Conservation (phyloP, 2,329 filamentous ascomycete genomes). For the Botrytis medusae region DNA sequence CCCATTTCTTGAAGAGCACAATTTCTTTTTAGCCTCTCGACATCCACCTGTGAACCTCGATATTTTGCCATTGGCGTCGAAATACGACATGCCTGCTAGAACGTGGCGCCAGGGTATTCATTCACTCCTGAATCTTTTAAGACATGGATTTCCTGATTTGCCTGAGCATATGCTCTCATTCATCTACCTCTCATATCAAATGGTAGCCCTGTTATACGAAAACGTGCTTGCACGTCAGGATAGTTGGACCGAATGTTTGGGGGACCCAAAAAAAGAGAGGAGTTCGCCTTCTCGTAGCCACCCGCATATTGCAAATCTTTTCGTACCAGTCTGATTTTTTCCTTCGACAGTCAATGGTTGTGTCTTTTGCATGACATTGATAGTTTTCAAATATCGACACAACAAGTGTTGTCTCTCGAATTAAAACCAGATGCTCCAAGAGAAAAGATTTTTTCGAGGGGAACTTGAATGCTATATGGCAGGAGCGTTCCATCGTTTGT, state of each 20-base stretch:
- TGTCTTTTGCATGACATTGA: background rate
- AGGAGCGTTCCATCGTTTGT: background rate
- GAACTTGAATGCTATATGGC: background rate
- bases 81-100: constrained; percentile 85
- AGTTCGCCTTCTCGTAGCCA: too few relatives aligned
- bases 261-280: constrained; percentile 75
- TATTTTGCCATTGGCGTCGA: constrained; percentile 57
- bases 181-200: constrained; percentile 83
- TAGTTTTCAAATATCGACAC: background rate
- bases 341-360: background rate
- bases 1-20: background rate
- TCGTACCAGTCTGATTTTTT: background rate
- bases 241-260: constrained; percentile 84
- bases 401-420: background rate
- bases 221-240: constrained; percentile 79
- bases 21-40: background rate
- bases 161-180: constrained; percentile 89
- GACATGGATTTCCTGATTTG: constrained; percentile 71
- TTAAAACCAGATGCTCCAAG: background rate
- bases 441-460: background rate
- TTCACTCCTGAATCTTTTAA: constrained; percentile 73
- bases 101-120: constrained; percentile 96
- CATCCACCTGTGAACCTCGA: background rate
- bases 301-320: rapidly evolving
- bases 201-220: constrained; percentile 83